Percentiles rank a stretch among this genome's conserved stretches.
Conservation (phyloP, 2,329 filamentous ascomycete species). For the Apiospora hydei region DNA sequence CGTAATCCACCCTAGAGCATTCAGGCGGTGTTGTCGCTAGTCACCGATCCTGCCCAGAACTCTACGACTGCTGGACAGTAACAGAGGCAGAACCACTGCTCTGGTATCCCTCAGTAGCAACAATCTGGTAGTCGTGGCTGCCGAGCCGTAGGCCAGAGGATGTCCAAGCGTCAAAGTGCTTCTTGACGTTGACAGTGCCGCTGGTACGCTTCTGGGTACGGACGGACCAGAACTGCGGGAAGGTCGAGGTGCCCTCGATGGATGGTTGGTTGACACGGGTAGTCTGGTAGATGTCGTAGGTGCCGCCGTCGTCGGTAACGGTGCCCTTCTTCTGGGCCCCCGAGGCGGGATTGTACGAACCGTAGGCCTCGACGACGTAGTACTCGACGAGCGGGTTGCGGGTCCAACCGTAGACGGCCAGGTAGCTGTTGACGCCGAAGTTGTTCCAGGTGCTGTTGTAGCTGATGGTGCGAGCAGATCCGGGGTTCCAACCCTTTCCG, state of each 20-base stretch:
- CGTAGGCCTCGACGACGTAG: conserved; percentile 48
- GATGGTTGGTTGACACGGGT: conserved; percentile 50
- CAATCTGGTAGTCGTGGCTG: conserved; percentile 46
- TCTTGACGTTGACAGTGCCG: conserved; percentile 43
- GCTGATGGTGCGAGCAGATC: conserved; percentile 37
- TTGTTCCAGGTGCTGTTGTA: conserved; percentile 45
- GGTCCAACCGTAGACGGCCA: conserved; percentile 51
- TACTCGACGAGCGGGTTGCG: conserved; percentile 48
- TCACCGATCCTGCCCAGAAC: background rate
- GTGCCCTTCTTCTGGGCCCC: conserved; percentile 40
- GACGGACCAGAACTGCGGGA: conserved; percentile 61
- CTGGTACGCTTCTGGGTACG: conserved; percentile 56
- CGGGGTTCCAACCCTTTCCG: conserved; percentile 59
- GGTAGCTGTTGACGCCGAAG: conserved; percentile 50
- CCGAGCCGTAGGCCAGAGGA: conserved; percentile 41
- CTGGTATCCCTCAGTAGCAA: conserved; percentile 28
- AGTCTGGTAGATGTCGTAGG: conserved; percentile 46
- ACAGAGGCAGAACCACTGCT: conserved; percentile 26
- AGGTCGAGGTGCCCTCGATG: conserved; percentile 54
- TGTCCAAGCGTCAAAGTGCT: conserved; percentile 46
- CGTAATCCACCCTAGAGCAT: background rate
- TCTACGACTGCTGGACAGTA: conserved; percentile 23
- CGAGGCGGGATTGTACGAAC: conserved; percentile 43
- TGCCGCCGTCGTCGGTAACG: conserved; percentile 42
- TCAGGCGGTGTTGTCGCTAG: background rate